Percentiles rank a stretch among this genome's conserved stretches.
Conservation (phyloP, 192 early-diverging fungal genomes). For the Coemansia sp. region DNA sequence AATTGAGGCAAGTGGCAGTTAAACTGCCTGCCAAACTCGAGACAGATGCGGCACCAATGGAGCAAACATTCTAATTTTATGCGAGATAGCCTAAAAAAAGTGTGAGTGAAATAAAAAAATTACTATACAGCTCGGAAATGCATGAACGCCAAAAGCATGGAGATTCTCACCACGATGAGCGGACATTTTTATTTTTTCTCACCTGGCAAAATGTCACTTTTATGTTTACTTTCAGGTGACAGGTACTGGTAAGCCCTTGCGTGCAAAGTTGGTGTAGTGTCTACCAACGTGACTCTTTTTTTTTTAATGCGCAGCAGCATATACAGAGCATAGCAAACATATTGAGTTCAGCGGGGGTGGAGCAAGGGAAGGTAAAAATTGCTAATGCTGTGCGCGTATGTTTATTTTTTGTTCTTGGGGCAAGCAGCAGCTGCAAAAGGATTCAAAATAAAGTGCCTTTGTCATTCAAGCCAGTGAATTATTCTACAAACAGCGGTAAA, state of each 20-base stretch:
- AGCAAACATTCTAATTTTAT: too few relatives aligned
- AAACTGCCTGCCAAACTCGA: too few relatives aligned
- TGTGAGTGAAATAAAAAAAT: neutral
- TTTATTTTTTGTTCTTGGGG: too few relatives aligned
- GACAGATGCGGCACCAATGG: too few relatives aligned
- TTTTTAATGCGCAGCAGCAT: neutral
- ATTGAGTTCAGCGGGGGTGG: too few relatives aligned
- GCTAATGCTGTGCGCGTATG: too few relatives aligned
- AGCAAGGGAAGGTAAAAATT: too few relatives aligned
- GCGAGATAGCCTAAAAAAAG: neutral
- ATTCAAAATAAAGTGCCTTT: too few relatives aligned
- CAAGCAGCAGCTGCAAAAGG: too few relatives aligned
- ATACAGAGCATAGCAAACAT: slow-evolving; percentile 5
- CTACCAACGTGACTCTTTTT: neutral
- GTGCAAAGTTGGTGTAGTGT: slow-evolving; percentile 7
- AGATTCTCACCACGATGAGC: neutral
- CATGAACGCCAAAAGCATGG: slow-evolving; percentile 13
- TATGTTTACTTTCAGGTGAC: neutral
- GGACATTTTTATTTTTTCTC: neutral
- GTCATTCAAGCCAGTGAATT: too few relatives aligned
- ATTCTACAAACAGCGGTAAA: too few relatives aligned
- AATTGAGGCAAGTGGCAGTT: neutral
- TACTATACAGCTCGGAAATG: slow-evolving; percentile 15
- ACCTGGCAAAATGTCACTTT: neutral
- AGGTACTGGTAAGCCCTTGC: slow-evolving; percentile 11